Base-by-base conservation (phyloP, 441 rosid species). In the Gossypium gossypioides region DNA sequence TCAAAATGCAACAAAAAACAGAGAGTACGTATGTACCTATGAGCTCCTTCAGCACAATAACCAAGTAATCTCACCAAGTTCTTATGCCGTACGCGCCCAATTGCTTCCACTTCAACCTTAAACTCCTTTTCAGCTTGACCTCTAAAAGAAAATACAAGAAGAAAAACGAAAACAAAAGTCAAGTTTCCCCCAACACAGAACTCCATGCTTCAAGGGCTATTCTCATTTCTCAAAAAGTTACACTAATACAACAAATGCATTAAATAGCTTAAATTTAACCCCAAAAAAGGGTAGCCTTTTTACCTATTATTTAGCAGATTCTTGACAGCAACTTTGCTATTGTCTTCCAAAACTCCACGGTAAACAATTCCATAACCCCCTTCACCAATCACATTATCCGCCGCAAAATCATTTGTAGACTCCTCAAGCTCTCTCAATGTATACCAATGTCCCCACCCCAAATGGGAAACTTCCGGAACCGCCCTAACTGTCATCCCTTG, bases 41-140 rank as follows among this genome's bases (percentile, higher is more conserved):
- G 93, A 81, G 90, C 92, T 78, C 97, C 95, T 88, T 93, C 98
- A n/a, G 87, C 98, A 75, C 98, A 93, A 80, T 93, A 93, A 72
- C 98, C 98, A 42, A 91, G 88, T 78, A 93, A 64, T 59, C 98
- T 88, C 83, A 90, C 98, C 81, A 93, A 83, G 79, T 93, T 91
- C 85, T 93, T 91, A 34, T 91, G 98, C 66, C 96, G 79, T 1
- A 90, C 97, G 52, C 98, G 83, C 40, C 98, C 97, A 37, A 93
- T 93, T 8, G 96, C 96, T 79, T 93, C 98, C 15, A 93, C 98
- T 78, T 93, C 97, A 59, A 93, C 96, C 82, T 84, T 90, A 48
- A 93, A 93, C 73, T 93, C 98, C 88, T 81, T 93, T 81, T 93
- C 97, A 72, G 97, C 97, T 70, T 93, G 98, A 75, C 98, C 98